Percentiles rank a stretch among this genome's conserved stretches.
These are phyloP conservation scores for Phylloporus sp. DNA, from an alignment of 768 basidiomycete species.

Conservation along the genomic window DNA sequence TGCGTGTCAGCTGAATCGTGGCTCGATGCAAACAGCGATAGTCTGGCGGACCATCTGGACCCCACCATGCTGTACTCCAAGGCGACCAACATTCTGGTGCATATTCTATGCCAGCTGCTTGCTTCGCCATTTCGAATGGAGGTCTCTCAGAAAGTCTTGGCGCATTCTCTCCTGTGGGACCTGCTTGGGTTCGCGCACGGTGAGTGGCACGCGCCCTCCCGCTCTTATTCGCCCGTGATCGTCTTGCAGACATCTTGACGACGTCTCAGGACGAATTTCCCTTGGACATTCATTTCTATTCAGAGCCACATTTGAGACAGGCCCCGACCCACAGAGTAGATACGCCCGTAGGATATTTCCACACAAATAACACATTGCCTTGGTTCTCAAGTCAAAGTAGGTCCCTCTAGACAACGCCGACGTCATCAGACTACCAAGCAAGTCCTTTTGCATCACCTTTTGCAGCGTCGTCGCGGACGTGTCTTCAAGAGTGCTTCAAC, in stretches of 20 bases:
- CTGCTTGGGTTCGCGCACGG: conserved; percentile 14
- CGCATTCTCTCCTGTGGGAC: conserved; percentile 20
- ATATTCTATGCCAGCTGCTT: conserved; percentile 40
- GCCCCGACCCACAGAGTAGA: conserved; percentile 30
- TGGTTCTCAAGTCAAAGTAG: conserved; percentile 25
- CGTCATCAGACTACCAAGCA: conserved; percentile 35
- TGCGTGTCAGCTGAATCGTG: conserved; percentile 57
- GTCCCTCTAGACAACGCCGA: conserved; percentile 33
- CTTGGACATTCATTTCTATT: conserved; percentile 39
- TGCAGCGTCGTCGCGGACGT: conserved; percentile 45
- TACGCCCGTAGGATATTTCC: conserved; percentile 29
- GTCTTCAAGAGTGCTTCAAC: conserved; percentile 39
- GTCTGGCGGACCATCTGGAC: conserved; percentile 37
- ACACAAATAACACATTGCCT: not conserved
- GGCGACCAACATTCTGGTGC: conserved; percentile 40
- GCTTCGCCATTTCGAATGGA: conserved; percentile 21
- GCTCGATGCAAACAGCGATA: conserved; percentile 43
- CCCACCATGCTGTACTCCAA: conserved; percentile 50
- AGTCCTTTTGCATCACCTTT: conserved; percentile 43
- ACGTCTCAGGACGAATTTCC: conserved; percentile 36
- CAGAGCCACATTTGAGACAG: conserved; percentile 34
- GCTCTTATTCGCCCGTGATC: conserved; percentile 3
- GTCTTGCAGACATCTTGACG: conserved; percentile 33
- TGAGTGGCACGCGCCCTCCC: not conserved
- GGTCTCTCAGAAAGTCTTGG: conserved; percentile 15